These are phyloP conservation scores for Fraxinus ornus DNA, from an alignment of 305 asterid species.

Conservation along the genomic window DNA sequence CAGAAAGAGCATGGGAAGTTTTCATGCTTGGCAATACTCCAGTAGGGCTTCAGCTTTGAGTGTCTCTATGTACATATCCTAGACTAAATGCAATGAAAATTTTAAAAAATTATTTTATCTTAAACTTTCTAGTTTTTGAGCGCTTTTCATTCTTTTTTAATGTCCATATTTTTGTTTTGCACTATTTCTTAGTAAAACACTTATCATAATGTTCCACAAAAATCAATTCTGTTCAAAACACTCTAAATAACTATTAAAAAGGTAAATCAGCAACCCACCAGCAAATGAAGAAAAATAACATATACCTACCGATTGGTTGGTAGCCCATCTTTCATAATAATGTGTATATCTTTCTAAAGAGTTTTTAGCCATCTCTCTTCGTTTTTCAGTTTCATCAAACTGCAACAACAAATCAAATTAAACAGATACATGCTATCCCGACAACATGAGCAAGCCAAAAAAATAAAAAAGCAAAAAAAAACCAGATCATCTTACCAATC, in stretches of 20 bases:
- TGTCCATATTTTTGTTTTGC: neutral
- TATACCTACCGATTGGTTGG: slow-evolving; percentile 85
- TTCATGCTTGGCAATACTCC: slow-evolving; percentile 4
- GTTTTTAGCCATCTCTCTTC: slow-evolving; percentile 98
- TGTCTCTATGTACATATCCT: slow-evolving; percentile 11
- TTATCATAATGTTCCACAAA: slow-evolving; percentile 5
- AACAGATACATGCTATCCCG: slow-evolving; percentile 23
- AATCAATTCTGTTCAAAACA: slow-evolving; percentile 7
- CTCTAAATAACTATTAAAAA: neutral
- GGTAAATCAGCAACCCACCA: slow-evolving; percentile 10
- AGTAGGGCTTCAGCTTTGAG: slow-evolving; percentile 16
- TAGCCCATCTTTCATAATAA: slow-evolving; percentile 97
- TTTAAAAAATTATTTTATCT: neutral
- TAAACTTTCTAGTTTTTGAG: neutral
- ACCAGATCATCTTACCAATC: slow-evolving; percentile 58
- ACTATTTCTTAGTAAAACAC: neutral
- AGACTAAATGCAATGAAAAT: slow-evolving; percentile 13
- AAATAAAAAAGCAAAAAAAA: neutral
- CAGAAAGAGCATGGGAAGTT: neutral
- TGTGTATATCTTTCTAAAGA: slow-evolving; percentile 93
- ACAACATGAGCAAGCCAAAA: slow-evolving; percentile 16
- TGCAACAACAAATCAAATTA: slow-evolving; percentile 38
- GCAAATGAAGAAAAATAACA: slow-evolving; percentile 4
- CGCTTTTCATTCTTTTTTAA: neutral
- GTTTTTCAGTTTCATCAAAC: slow-evolving; percentile 86